Evolutionary conservation across 2,329 filamentous ascomycete genomes (phyloP).

Genomic region (Aspergillus costaricaensis): DNA sequence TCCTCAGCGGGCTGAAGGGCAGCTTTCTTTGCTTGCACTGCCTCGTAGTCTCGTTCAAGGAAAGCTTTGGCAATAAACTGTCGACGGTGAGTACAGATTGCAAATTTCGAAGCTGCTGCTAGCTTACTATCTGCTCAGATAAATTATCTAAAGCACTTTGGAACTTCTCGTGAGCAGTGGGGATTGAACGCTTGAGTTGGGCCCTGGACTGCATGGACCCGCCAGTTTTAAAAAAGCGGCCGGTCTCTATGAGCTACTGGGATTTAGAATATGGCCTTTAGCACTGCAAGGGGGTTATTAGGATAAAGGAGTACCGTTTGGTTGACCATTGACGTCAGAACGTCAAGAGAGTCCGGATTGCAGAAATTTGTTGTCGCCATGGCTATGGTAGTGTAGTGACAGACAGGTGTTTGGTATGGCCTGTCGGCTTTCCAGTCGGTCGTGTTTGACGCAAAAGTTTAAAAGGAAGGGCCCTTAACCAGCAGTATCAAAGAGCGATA

Average conservation of each 20-base stretch:
- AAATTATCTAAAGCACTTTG: slow-evolving; percentile 43
- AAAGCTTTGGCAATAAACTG: slow-evolving; percentile 48
- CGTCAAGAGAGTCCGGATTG: slow-evolving; percentile 39
- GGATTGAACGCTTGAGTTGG: slow-evolving; percentile 42
- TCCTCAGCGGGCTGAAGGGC: slow-evolving; percentile 32
- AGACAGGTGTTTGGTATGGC: neutral
- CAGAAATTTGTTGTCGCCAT: slow-evolving; percentile 28
- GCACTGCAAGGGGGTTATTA: neutral
- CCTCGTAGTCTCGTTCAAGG: slow-evolving; percentile 45
- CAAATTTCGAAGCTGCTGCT: neutral
- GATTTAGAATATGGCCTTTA: slow-evolving; percentile 20
- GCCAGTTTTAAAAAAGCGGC: slow-evolving; percentile 42
- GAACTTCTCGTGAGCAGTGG: slow-evolving; percentile 41
- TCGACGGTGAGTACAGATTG: slow-evolving; percentile 5
- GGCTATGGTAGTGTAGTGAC: neutral
- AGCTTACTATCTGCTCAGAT: slow-evolving; percentile 46
- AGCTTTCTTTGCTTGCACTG: slow-evolving; percentile 35
- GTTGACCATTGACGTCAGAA: slow-evolving; percentile 39
- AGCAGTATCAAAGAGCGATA: neutral
- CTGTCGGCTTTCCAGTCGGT: neutral
- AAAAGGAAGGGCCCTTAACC: neutral
- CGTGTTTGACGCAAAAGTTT: neutral
- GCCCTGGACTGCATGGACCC: slow-evolving; percentile 37
- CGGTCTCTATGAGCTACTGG: slow-evolving; percentile 44
- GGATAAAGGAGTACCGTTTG: slow-evolving; percentile 32